A percentile compares a stretch with the other conserved stretches of the same genome.
These are phyloP conservation scores for Botryotinia narcissicola DNA, from an alignment of 2,329 filamentous ascomycete species.

Conservation along the genomic window DNA sequence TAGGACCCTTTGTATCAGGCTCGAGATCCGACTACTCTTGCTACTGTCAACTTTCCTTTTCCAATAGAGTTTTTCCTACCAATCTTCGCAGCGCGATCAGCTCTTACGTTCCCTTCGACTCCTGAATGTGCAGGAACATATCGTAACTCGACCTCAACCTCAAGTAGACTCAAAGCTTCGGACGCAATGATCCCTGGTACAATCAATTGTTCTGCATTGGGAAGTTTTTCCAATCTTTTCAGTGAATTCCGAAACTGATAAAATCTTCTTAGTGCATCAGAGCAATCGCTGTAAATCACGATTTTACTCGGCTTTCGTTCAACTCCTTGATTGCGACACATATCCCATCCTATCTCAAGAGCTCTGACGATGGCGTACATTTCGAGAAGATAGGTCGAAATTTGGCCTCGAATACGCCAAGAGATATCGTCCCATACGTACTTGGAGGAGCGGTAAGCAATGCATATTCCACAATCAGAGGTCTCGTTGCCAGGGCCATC, in stretches of 20 bases:
- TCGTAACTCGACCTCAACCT: constrained; percentile 17
- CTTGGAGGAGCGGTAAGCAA: constrained; percentile 13
- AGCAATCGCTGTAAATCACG: constrained; percentile 1
- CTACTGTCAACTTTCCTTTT: neutral
- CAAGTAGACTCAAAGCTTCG: constrained; percentile 18
- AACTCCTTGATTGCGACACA: constrained; percentile 7
- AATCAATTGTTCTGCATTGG: constrained; percentile 17
- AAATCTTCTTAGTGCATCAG: neutral
- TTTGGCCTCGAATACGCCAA: constrained; percentile 17
- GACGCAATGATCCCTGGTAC: constrained; percentile 20
- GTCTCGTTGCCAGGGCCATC: neutral
- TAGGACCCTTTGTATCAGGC: neutral
- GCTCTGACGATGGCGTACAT: constrained; percentile 22
- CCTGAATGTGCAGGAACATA: constrained; percentile 20
- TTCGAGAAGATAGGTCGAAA: constrained; percentile 17
- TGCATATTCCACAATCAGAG: neutral
- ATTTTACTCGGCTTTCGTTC: constrained; percentile 14
- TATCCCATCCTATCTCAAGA: constrained; percentile 21
- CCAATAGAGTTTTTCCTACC: constrained; percentile 1
- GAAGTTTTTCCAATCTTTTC: neutral
- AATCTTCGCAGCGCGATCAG: constrained; percentile 19
- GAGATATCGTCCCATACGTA: constrained; percentile 13
- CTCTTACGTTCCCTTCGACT: constrained; percentile 18
- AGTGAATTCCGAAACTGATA: neutral
- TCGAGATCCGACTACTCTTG: constrained; percentile 1